Conservation (phyloP, 2,329 filamentous ascomycete species). For the Exophiala sp. region DNA sequence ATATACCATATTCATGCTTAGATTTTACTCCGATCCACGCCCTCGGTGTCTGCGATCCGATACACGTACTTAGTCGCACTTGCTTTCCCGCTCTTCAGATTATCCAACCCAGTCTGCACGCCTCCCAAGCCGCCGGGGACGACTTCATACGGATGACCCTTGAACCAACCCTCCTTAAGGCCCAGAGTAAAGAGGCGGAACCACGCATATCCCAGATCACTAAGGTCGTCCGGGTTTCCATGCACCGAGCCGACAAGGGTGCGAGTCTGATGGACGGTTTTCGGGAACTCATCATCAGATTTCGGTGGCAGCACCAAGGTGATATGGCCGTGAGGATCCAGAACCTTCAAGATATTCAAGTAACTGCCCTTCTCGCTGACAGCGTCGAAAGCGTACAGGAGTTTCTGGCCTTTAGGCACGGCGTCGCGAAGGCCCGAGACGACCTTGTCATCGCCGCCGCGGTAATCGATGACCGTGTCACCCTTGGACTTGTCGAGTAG, state of each 20-base stretch:
- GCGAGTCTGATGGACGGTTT: conserved; percentile 16
- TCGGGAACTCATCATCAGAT: conserved; percentile 21
- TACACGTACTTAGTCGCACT: conserved; percentile 62
- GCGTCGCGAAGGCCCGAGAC: conserved; percentile 43
- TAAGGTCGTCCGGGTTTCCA: conserved; percentile 19
- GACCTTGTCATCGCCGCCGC: conserved; percentile 50
- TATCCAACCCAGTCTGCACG: conserved; percentile 48
- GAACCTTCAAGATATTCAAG: conserved; percentile 41
- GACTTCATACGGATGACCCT: conserved; percentile 47
- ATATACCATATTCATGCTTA: too few relatives aligned
- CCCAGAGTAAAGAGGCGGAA: conserved; percentile 43
- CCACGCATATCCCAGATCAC: conserved; percentile 43
- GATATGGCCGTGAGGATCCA: conserved; percentile 32
- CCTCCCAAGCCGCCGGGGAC: conserved; percentile 50
- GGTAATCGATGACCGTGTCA: conserved; percentile 57
- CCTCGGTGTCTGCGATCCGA: conserved; percentile 46
- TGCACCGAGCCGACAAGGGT: conserved; percentile 25
- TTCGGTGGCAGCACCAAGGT: conserved; percentile 21
- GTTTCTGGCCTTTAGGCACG: conserved; percentile 36
- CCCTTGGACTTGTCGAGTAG: conserved; percentile 50
- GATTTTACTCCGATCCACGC: conserved; percentile 15
- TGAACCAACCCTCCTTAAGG: conserved; percentile 47
- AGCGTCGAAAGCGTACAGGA: conserved; percentile 54
- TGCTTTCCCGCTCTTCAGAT: conserved; percentile 55
- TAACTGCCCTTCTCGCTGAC: conserved; percentile 50